A percentile compares a stretch with the other conserved stretches of the same genome.
Evolutionary conservation across 495 filamentous ascomycete species (phyloP).

Genomic region (Talaromyces borbonicus): DNA sequence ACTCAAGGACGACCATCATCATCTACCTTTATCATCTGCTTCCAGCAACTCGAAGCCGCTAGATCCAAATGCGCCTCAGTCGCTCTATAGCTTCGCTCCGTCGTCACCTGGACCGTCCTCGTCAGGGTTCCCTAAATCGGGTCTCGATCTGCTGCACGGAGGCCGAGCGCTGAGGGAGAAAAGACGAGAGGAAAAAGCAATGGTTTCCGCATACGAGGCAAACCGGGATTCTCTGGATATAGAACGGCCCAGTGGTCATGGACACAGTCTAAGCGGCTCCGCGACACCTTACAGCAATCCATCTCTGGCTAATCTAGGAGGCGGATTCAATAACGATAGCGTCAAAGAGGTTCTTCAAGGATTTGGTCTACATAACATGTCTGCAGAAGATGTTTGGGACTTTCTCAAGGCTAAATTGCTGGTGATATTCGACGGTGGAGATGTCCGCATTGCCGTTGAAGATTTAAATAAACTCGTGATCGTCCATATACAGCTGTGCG

Average conservation of each 20-base stretch:
- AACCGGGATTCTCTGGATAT: slow-evolving; percentile 28
- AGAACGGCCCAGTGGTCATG: slow-evolving; percentile 33
- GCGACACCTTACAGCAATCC: slow-evolving; percentile 29
- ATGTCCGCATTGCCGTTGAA: slow-evolving; percentile 80
- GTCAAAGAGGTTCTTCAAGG: slow-evolving; percentile 41
- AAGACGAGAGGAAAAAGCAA: slow-evolving; percentile 73
- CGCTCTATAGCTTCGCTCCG: slow-evolving; percentile 72
- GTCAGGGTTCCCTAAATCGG: slow-evolving; percentile 65
- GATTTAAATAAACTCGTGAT: slow-evolving; percentile 84
- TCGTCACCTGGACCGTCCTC: slow-evolving; percentile 60
- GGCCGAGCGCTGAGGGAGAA: slow-evolving; percentile 79
- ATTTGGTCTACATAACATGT: slow-evolving; percentile 72
- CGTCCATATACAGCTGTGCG: slow-evolving; percentile 70
- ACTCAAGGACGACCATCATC: slow-evolving; percentile 65
- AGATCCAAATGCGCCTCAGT: slow-evolving; percentile 74
- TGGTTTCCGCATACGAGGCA: slow-evolving; percentile 14
- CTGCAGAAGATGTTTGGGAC: slow-evolving; percentile 88
- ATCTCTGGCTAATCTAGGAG: slow-evolving; percentile 24
- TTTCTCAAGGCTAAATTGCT: slow-evolving; percentile 85
- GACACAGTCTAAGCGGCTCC: slow-evolving; percentile 14
- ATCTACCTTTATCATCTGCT: slow-evolving; percentile 75
- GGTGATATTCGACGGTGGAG: slow-evolving; percentile 86
- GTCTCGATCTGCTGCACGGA: slow-evolving; percentile 77
- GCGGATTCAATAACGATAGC: slow-evolving; percentile 23
- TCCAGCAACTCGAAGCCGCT: slow-evolving; percentile 80